A percentile compares a stretch with the other conserved stretches of the same genome.
Conservation (phyloP, 495 filamentous ascomycete species). For the Echria macrotheca region DNA sequence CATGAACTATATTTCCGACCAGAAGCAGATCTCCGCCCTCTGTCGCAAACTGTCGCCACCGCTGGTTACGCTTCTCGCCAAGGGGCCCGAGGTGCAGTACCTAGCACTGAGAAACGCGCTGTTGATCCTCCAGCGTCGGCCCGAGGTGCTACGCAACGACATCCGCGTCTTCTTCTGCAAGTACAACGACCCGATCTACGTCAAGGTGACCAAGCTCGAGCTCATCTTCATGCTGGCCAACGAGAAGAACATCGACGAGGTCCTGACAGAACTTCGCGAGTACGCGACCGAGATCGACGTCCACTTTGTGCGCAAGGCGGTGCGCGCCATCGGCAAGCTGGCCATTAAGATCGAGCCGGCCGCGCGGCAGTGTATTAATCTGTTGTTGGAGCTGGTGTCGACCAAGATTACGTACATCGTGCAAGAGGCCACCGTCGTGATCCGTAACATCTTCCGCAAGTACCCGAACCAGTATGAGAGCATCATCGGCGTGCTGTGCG, state of each 20-base stretch:
- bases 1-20: conserved; percentile 97
- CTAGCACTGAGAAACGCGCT: conserved; percentile 91
- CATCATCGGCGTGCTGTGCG: conserved; percentile 91
- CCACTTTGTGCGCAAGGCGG: conserved; percentile 96
- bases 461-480: conserved; percentile 98
- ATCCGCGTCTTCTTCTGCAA: conserved; percentile 99
- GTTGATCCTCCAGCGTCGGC: conserved; percentile 85
- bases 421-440: conserved; percentile 98
- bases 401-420: conserved; percentile 99
- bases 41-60: conserved; percentile 94
- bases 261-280: conserved; percentile 90
- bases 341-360: conserved; percentile 99
- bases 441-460: conserved; percentile 98
- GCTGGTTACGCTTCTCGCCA: conserved; percentile 89
- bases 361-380: conserved; percentile 82
- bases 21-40: conserved; percentile 82
- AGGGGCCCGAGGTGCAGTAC: conserved; percentile 96
- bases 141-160: conserved; percentile 92
- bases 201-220: conserved; percentile 98
- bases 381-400: conserved; percentile 85
- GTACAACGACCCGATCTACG: conserved; percentile 99
- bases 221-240: conserved; percentile 98
- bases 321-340: conserved; percentile 94
- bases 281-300: conserved; percentile 99
- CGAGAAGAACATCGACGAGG: conserved; percentile 92